Evolutionary conservation across 305 asterid species (phyloP), one percentile per base, ranked within the genome.

Genomic region (Fraxinus velutina): DNA sequence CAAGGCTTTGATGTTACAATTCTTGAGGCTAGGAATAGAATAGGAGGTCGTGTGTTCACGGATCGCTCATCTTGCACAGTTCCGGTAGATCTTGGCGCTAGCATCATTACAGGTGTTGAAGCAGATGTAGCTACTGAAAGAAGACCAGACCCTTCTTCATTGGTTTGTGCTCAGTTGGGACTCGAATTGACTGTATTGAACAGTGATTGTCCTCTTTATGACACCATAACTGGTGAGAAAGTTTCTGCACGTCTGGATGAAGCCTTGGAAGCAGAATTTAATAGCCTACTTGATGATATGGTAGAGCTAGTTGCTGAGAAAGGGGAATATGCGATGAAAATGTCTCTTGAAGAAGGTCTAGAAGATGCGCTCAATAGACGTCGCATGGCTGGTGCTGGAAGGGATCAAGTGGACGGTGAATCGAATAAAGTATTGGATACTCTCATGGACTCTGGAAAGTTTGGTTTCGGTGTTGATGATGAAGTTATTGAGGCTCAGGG

Each of bases 71-170:
- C 99, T 78, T 92, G 95, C 74, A 92, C 98, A 85, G 99, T 96
- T 77, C 99, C 98, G 0, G 99, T 96, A 82, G 99, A 96, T 88
- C 98, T 96, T 87, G 99, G 98, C 77, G 99, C 99, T 85, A 96
- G 99, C 86, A 96, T 96, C 89, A 96, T 96, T 87, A 96, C 99
- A 32, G 99, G 99, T 77, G 93, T 94, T 57, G 99, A 96, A 90
- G 99, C 98, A 76, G 99, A 96, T 86, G 97, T 96, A 79, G 95
- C 93, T 76, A 88, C 97, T 79, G 98, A 96, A 87, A 93, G 99
- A 84, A 91, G 99, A 86, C 97, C 98, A 5, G 99, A 96, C 87
- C 99, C 99, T 80, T 96, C 99, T 83, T 90, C 99, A 19, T 79
- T 96, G 86, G 86, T 96, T 83, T 94, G 98, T 87, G 92, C 98